Conservation (phyloP, 495 filamentous ascomycete species). For the Lasiosphaeriaceae sp. region DNA sequence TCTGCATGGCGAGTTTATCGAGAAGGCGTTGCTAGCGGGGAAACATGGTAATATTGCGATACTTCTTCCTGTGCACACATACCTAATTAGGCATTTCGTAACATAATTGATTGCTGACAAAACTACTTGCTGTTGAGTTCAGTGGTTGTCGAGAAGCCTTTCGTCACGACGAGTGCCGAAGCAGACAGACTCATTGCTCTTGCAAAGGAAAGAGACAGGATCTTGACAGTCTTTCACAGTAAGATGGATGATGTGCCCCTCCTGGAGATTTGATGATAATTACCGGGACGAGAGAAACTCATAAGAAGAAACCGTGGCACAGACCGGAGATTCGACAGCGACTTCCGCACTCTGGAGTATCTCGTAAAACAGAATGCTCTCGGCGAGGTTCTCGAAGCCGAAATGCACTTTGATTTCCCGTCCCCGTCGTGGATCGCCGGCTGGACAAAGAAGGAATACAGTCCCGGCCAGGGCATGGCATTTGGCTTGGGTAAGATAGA, state of each 20-base stretch:
- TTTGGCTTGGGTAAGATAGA: constrained; percentile 58
- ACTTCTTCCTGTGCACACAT: too few relatives aligned
- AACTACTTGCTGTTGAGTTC: too few relatives aligned
- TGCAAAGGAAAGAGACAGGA: constrained; percentile 54
- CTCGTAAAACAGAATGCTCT: constrained; percentile 47
- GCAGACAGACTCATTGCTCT: constrained; percentile 60
- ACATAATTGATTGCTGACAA: too few relatives aligned
- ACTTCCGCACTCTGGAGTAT: constrained; percentile 64
- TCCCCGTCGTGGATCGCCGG: constrained; percentile 39
- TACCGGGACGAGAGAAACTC: too few relatives aligned
- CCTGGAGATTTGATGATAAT: too few relatives aligned
- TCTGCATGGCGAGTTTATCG: constrained; percentile 59
- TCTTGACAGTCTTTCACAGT: constrained; percentile 67
- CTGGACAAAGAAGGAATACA: constrained; percentile 54
- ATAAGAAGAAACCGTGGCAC: background rate
- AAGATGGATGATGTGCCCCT: background rate
- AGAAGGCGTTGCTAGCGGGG: constrained; percentile 57
- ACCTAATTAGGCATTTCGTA: too few relatives aligned
- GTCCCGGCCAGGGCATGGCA: constrained; percentile 59
- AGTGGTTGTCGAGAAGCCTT: constrained; percentile 76
- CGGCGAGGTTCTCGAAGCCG: constrained; percentile 62
- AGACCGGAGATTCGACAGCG: constrained; percentile 66
- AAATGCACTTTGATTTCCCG: constrained; percentile 64
- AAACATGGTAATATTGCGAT: constrained; percentile 63
- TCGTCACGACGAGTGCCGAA: constrained; percentile 60